Percentiles rank a stretch among this genome's conserved stretches.
These are phyloP conservation scores for Dendrobium catenatum DNA, from an alignment of 106 monocot species.

Conservation along the genomic window DNA sequence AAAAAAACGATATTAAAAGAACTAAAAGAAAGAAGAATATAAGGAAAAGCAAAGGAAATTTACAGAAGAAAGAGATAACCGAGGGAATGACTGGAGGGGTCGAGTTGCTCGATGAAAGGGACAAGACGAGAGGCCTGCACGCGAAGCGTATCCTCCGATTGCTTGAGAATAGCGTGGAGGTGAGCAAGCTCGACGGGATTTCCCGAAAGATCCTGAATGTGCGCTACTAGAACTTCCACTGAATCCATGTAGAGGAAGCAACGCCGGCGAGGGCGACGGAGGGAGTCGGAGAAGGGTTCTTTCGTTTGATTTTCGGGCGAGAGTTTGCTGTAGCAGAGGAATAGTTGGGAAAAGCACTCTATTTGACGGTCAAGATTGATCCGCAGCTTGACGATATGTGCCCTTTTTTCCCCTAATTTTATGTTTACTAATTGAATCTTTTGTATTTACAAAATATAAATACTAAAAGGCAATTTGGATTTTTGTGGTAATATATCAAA, in stretches of 20 bases:
- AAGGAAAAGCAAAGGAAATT: neutral
- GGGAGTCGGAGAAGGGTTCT: too few species aligned
- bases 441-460: too few species aligned
- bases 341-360: too few species aligned
- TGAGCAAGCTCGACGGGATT: constrained; percentile 48
- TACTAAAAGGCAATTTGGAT: too few species aligned
- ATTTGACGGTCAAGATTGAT: too few species aligned
- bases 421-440: too few species aligned
- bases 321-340: too few species aligned
- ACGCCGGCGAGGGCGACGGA: neutral
- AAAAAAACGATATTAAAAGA: neutral
- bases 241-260: constrained; percentile 42
- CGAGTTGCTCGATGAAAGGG: constrained; percentile 48
- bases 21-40: neutral
- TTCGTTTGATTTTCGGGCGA: too few species aligned
- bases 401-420: too few species aligned
- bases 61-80: constrained; percentile 88
- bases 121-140: constrained; percentile 34
- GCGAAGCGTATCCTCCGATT: constrained; percentile 61
- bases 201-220: constrained; percentile 71
- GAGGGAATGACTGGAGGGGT: constrained; percentile 61
- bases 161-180: constrained; percentile 74
- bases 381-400: too few species aligned
- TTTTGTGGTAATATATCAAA: too few species aligned
- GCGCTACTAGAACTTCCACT: constrained; percentile 62